A percentile compares a stretch with the other conserved stretches of the same genome.
phyloP scores from a whole-genome alignment of 768 basidiomycete genomes.

The Tephrocybe sp. region DNA sequence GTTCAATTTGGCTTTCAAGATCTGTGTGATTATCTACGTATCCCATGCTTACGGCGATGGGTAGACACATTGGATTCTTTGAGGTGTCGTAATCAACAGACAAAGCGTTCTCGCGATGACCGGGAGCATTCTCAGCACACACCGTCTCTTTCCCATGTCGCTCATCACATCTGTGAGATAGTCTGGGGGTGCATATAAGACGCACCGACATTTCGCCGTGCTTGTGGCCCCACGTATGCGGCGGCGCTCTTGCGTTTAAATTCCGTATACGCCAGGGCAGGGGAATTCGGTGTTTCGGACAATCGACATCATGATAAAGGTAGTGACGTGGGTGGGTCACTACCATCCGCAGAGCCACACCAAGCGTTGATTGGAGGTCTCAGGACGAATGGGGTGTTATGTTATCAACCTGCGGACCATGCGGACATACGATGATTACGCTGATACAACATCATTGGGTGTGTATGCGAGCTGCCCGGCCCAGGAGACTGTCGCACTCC shows the following conservation, averaged over 20 bases:
- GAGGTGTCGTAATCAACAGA: no score
- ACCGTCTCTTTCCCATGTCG: no score
- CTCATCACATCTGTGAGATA: no score
- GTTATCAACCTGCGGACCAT: constrained; percentile 1
- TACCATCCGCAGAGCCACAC: constrained; percentile 3
- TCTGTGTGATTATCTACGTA: no score
- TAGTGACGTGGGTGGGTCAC: background rate
- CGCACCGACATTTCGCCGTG: background rate
- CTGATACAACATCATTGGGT: constrained; percentile 13
- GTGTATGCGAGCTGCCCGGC: constrained; percentile 10
- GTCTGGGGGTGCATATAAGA: background rate
- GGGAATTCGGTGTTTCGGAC: constrained; percentile 7
- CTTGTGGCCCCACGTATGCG: background rate
- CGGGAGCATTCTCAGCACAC: no score
- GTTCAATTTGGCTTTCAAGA: no score
- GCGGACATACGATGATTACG: constrained; percentile 2
- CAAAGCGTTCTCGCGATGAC: no score
- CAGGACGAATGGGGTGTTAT: constrained; percentile 8
- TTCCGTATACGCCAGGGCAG: background rate
- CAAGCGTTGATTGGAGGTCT: constrained; percentile 6
- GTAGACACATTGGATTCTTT: no score
- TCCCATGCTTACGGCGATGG: no score
- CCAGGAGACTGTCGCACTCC: constrained; percentile 12
- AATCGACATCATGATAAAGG: constrained; percentile 2
- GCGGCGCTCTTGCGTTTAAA: background rate